Base-by-base conservation (phyloP, 2,329 filamentous ascomycete genomes). In the Neurospora sp. region DNA sequence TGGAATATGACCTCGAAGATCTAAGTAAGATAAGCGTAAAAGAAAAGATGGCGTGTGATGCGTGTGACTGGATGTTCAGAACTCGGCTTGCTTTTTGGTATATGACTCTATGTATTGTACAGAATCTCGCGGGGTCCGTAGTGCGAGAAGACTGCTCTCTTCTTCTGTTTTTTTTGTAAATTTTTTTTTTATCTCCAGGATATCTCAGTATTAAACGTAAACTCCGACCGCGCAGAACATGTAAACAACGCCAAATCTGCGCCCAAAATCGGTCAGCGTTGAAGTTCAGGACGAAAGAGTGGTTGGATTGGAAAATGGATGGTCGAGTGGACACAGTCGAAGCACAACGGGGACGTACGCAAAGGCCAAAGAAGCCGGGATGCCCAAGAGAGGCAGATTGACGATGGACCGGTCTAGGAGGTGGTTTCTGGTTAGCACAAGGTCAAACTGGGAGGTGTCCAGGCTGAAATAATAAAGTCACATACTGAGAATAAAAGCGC, bases 191-290 rank as follows among this genome's bases (percentile, higher is more conserved):
- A 17, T 62, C 52, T 62, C 23, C 15, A 62, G 74, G 82, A 82
- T 84, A 82, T 88, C 80, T 85, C 52, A 36, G 23, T 67, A 68
- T 67, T 88, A 99, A 81, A 99, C 93, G 89, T 99, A 98, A 79
- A 99, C 96, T 80, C 96, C 96, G 79, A 96, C 96, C 71, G 94
- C 96, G 82, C 96, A 99, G 83, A 99, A 98, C 91, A 97, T 97
- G 83, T 96, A 97, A 66, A 99, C 93, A 67, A 95, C 91, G 76
- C 96, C 96, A 81, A 97, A 92, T 67, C 95, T 97, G 78, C 11
- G 33, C 23, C 6, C 37, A 23, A 12, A 36, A 69, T 57, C 69
- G 66, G 72, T 74, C 66, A 73, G 71, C 36, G n/a, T 6, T n/a
- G n/a, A 1, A 12, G 17, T 17, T 39, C 12, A 52, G 66, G 19